Conservation (phyloP, 2,329 filamentous ascomycete species). For the Exophiala alcalophila region DNA sequence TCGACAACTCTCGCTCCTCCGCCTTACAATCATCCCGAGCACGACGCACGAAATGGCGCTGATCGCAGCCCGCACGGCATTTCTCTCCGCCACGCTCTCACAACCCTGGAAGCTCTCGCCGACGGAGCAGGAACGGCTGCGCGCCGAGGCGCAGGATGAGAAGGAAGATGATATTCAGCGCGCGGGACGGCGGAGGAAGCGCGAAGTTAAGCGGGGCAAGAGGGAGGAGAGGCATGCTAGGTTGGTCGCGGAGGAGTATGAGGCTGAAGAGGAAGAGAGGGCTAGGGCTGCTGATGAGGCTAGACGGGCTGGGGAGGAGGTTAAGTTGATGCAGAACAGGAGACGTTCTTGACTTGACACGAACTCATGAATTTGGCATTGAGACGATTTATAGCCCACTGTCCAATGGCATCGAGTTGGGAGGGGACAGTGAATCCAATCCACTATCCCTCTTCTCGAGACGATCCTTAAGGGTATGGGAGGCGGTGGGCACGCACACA, state of each 20-base stretch:
- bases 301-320: conserved; percentile 31
- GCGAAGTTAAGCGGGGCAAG: conserved; percentile 35
- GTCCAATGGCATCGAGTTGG: too few relatives aligned
- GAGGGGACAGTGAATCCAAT: too few relatives aligned
- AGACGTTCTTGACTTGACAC: too few relatives aligned
- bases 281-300: conserved; percentile 35
- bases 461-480: too few relatives aligned
- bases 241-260: conserved; percentile 33
- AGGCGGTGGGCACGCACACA: too few relatives aligned
- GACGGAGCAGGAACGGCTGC: conserved; percentile 44
- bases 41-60: conserved; percentile 56
- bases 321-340: too few relatives aligned
- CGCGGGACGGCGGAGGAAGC: conserved; percentile 33
- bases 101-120: conserved; percentile 53
- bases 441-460: too few relatives aligned
- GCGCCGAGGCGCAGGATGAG: conserved; percentile 41
- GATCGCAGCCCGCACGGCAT: conserved; percentile 51
- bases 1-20: conserved; percentile 56
- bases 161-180: conserved; percentile 39
- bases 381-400: too few relatives aligned
- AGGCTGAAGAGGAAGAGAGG: conserved; percentile 43
- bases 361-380: too few relatives aligned
- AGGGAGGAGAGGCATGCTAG: conserved; percentile 40
- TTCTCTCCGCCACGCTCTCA: conserved; percentile 49
- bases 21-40: conserved; percentile 47